A percentile compares a stretch with the other conserved stretches of the same genome.
These are phyloP conservation scores for Prunus salicina DNA, from an alignment of 306 rosid species.

Conservation along the genomic window DNA sequence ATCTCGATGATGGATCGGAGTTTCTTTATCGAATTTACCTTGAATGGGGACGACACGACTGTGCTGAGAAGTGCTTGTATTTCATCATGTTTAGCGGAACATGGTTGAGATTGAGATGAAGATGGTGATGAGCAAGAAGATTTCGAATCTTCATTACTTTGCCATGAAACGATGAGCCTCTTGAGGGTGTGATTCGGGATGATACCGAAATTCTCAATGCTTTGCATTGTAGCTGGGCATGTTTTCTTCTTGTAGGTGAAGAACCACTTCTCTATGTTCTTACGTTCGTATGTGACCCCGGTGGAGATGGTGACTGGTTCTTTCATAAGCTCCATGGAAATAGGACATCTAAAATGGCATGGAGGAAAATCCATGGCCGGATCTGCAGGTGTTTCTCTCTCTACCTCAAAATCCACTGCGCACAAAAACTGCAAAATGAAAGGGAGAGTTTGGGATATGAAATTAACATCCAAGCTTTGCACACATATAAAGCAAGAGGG, in stretches of 20 bases:
- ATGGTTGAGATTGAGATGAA: background rate
- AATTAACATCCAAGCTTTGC: background rate
- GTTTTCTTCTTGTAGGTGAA: constrained; percentile 50
- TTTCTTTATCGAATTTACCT: constrained; percentile 45
- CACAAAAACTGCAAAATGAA: too few species aligned
- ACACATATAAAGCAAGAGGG: background rate
- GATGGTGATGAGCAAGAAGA: background rate
- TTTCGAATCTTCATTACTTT: background rate
- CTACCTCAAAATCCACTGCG: background rate
- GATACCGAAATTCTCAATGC: constrained; percentile 15
- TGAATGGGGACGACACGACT: constrained; percentile 48
- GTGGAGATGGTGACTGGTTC: constrained; percentile 51
- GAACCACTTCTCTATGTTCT: constrained; percentile 50
- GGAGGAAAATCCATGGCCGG: constrained; percentile 39
- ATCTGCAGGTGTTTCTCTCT: background rate
- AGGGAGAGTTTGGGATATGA: background rate
- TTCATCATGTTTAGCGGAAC: constrained; percentile 14
- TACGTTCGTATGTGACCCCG: constrained; percentile 55
- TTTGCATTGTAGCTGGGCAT: constrained; percentile 57
- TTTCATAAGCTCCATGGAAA: constrained; percentile 50
- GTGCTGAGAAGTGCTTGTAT: constrained; percentile 28
- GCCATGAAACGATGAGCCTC: constrained; percentile 49
- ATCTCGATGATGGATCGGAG: constrained; percentile 38
- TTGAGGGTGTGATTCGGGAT: constrained; percentile 56
- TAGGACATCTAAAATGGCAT: constrained; percentile 47